Evolutionary conservation across 2,329 filamentous ascomycete species (phyloP), one percentile per base, ranked within the genome.

Genomic region (Grosmannia huntii): DNA sequence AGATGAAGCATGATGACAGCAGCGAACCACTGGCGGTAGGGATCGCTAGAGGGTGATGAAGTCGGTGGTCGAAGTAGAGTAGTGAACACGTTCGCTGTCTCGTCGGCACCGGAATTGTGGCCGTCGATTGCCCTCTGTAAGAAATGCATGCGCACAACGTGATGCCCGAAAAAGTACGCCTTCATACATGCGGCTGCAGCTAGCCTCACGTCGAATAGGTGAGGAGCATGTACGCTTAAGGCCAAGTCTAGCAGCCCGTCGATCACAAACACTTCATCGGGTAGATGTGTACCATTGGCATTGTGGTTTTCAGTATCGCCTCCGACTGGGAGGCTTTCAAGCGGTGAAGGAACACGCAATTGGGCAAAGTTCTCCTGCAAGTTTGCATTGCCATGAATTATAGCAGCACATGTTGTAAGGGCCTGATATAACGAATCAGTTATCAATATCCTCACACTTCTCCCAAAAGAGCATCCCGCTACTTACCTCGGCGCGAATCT

Each of bases 361-460:
- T 94, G 87, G 5, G 90, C 92, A 69, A 99, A 97, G 53, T 79
- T 82, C 72, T 96, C 90, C 70, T 99, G 94, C 10, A 97, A 76
- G 5, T 76, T 76, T 27, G 84, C 70, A 68, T 96, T 96, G 49
- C 84, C 87, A 62, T 86, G 82, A 65, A 99, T 95, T 65, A 95
- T 80, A 71, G 96, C 90, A 57, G 90, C 90, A 67, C 90, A 95
- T 36, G 90, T 88, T 63, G 83, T 79, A 56, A 99, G 75, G 62
- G 94, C 91, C 82, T 89, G 69, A 6, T 31, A 38, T 19, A 14
- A 19, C 51, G 52, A 41, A n/a, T 21, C 7, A 23, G 27, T 49
- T n/a, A 56, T 31, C 27, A 31, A 23, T 3, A 21, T 11, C 21
- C 14, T 16, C 21, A 25, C 14, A 25, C 23, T 7, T 28, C 25